Conservation (phyloP, 345 rosid genomes). For the Melaleuca alternifolia region DNA sequence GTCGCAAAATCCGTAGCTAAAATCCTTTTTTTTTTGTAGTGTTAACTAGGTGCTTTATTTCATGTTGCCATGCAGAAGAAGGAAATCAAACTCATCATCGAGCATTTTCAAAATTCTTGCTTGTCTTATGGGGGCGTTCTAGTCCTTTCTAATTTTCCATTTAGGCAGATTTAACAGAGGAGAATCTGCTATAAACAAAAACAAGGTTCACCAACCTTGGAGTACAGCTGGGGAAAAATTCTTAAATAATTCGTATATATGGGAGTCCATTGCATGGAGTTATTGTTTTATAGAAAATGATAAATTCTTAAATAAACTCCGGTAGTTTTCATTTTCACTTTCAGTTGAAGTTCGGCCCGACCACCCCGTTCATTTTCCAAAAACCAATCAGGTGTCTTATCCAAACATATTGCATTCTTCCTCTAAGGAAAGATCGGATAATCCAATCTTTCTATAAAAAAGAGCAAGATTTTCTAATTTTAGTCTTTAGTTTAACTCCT, state of each 20-base stretch:
- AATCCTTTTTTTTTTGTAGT: too few species aligned
- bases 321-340: background rate
- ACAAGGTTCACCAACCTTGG: too few species aligned
- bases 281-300: too few species aligned
- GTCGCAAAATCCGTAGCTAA: too few species aligned
- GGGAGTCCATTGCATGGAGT: too few species aligned
- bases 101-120: background rate
- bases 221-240: too few species aligned
- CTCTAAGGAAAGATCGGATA: background rate
- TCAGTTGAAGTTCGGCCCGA: background rate
- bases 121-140: background rate
- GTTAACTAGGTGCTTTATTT: background rate
- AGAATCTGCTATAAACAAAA: too few species aligned
- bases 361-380: background rate
- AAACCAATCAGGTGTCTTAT: background rate
- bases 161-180: background rate
- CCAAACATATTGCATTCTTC: background rate
- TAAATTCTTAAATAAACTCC: background rate
- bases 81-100: background rate
- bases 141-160: background rate
- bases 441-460: background rate
- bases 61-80: background rate
- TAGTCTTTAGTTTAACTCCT: background rate
- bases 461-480: background rate
- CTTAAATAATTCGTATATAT: too few species aligned